phyloP scores from a whole-genome alignment of 768 basidiomycete species.

The Agaricus subrufescens region DNA sequence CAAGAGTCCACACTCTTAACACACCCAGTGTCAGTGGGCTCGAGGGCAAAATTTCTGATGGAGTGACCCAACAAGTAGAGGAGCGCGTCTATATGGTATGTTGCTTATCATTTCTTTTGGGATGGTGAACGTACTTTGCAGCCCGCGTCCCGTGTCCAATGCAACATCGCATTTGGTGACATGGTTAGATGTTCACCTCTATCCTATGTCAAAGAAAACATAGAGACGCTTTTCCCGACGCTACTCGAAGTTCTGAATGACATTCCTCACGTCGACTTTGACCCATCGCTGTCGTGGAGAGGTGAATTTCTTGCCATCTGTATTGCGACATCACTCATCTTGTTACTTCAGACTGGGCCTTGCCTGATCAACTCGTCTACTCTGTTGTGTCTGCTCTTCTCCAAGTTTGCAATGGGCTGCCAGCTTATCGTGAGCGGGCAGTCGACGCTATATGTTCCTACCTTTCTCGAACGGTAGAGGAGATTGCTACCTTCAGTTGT shows the following conservation, averaged over 20 bases:
- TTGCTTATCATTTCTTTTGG: neutral
- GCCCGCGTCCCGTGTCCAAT: slow-evolving; percentile 70
- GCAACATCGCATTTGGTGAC: slow-evolving; percentile 81
- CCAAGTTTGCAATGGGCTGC: slow-evolving; percentile 52
- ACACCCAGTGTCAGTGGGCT: slow-evolving; percentile 8
- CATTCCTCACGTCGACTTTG: slow-evolving; percentile 74
- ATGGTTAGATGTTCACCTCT: slow-evolving; percentile 63
- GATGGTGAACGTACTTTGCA: slow-evolving; percentile 19
- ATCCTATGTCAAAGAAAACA: slow-evolving; percentile 42
- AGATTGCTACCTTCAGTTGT: slow-evolving; percentile 53
- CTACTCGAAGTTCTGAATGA: slow-evolving; percentile 68
- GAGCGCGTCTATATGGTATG: slow-evolving; percentile 52
- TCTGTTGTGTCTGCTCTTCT: slow-evolving; percentile 76
- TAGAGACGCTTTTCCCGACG: slow-evolving; percentile 49
- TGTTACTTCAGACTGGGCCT: slow-evolving; percentile 66
- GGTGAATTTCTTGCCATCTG: slow-evolving; percentile 37
- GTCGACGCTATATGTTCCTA: slow-evolving; percentile 61
- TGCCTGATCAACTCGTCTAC: slow-evolving; percentile 81
- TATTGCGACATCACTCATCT: neutral
- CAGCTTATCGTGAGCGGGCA: slow-evolving; percentile 42
- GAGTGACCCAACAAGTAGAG: slow-evolving; percentile 14
- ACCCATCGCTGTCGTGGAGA: slow-evolving; percentile 74
- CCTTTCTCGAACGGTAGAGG: slow-evolving; percentile 49
- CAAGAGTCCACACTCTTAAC: slow-evolving; percentile 48
- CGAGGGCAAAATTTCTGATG: slow-evolving; percentile 22